Base-by-base conservation (phyloP, 225 moss, liverwort and hornwort species). In the Sphagnum contortum region DNA sequence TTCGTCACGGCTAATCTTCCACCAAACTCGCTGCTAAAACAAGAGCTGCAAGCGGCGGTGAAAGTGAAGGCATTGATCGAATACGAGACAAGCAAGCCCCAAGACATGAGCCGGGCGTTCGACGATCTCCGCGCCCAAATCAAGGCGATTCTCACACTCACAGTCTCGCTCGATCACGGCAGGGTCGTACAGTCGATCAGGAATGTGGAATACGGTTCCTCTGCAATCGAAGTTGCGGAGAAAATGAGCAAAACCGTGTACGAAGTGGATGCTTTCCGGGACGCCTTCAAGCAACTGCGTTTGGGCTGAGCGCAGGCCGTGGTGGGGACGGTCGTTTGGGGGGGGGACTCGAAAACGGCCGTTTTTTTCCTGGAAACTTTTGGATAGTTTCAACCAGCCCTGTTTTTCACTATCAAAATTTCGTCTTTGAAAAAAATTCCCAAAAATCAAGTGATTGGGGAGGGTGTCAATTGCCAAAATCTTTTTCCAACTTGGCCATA, bases 1-100 rank as follows among this genome's bases (percentile, higher is more conserved):
- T 81, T 81, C 72, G 72, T 81, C 66, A 81, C 77, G 0, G 73
- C 74, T 4, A 81, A 69, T 68, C 29, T 72, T 69, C 81, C 81
- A 5, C 1, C 57, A 44, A n/a, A 45, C 0, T 75, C 69, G 0
- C 53, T 6, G 0, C 47, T 81, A 48, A 47, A 49, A 61, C 44
- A 47, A 44, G 65, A 70, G 0, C 4, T 77, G 45, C 9, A 47
- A 55, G 50, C 60, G 47, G 71, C 77, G 9, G 72, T 74, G 55
- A 68, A 12, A 48, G 77, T 72, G 67, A 72, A 74, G 14, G 55
- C 69, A 1, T 72, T 59, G 45, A 60, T 65, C 70, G 71, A 72
- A 11, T 81, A 77, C 44, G 81, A 77, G 59, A 77, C 48, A 53
- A 4, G 70, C 10, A 77, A 81, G 70, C 71, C 74, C 0, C 14